phyloP scores from a whole-genome alignment of 345 rosid genomes.

The Citrus inodora region DNA sequence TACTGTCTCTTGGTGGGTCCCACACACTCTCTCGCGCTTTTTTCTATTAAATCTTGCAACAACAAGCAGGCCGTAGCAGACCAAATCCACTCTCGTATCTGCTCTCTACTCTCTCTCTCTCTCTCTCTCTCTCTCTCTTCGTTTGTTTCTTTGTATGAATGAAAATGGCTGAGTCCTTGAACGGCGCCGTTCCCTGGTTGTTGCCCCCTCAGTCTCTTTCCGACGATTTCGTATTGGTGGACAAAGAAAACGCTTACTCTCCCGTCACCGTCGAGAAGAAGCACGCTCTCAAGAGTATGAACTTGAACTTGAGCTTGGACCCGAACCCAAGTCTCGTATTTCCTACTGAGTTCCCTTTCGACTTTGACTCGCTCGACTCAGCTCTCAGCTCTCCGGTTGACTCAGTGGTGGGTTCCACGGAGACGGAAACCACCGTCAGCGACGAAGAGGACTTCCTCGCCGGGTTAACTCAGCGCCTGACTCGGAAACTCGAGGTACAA shows the following conservation, averaged over 20 bases:
- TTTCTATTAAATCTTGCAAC: conserved; percentile 22
- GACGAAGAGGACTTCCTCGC: conserved; percentile 71
- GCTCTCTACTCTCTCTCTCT: neutral
- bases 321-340: conserved; percentile 19
- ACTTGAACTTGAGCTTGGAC: conserved; percentile 1
- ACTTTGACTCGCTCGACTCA: conserved; percentile 44
- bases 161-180: conserved; percentile 40
- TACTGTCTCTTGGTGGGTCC: conserved; percentile 29
- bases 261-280: neutral
- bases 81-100: neutral
- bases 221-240: conserved; percentile 22
- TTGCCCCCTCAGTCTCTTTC: conserved; percentile 32
- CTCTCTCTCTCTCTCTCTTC: neutral
- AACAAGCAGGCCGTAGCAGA: neutral
- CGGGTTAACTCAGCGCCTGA: conserved; percentile 59
- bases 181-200: conserved; percentile 37
- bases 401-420: conserved; percentile 46
- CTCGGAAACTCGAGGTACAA: conserved; percentile 40
- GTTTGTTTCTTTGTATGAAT: neutral
- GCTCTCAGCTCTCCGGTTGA: conserved; percentile 47
- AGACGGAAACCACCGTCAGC: conserved; percentile 43
- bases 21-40: neutral
- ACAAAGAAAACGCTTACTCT: conserved; percentile 4
- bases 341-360: conserved; percentile 67
- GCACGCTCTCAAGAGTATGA: neutral